Percentiles rank a stretch among this genome's conserved stretches.
Evolutionary conservation across 768 basidiomycete genomes (phyloP).

Genomic region (Russula vinacea): DNA sequence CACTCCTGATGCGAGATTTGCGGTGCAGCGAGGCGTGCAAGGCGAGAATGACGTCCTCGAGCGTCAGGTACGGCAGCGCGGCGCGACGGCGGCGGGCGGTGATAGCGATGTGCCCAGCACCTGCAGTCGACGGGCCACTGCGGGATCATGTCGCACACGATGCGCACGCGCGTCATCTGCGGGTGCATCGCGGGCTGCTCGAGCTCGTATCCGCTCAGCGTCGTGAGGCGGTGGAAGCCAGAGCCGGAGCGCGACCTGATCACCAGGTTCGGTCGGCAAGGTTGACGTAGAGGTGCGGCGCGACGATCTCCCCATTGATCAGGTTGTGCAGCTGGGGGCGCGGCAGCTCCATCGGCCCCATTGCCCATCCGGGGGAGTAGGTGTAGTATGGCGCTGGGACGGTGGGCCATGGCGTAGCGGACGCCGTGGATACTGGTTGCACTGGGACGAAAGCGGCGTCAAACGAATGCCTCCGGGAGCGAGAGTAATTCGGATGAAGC

Average conservation of each 20-base stretch:
- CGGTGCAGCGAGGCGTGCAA: slow-evolving; percentile 26
- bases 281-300: slow-evolving; percentile 18
- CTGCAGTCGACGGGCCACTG: slow-evolving; percentile 30
- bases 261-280: slow-evolving; percentile 15
- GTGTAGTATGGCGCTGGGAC: slow-evolving; percentile 21
- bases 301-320: slow-evolving; percentile 25
- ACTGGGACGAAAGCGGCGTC: slow-evolving; percentile 20
- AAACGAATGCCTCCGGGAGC: slow-evolving; percentile 26
- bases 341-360: slow-evolving; percentile 19
- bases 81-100: slow-evolving; percentile 24
- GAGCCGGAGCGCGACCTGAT: slow-evolving; percentile 17
- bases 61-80: slow-evolving; percentile 24
- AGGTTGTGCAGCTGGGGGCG: slow-evolving; percentile 27
- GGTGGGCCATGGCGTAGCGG: slow-evolving; percentile 2
- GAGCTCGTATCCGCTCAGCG: slow-evolving; percentile 25
- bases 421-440: background rate
- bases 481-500: slow-evolving; percentile 19
- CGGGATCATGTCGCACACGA: slow-evolving; percentile 27
- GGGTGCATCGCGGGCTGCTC: slow-evolving; percentile 29
- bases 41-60: slow-evolving; percentile 26
- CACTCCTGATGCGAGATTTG: slow-evolving; percentile 31
- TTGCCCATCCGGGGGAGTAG: slow-evolving; percentile 17
- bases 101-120: slow-evolving; percentile 25
- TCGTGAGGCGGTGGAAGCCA: background rate
- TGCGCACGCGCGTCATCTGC: slow-evolving; percentile 27